Conservation (phyloP, 208 protist species). For the Crithidia bombi region DNA sequence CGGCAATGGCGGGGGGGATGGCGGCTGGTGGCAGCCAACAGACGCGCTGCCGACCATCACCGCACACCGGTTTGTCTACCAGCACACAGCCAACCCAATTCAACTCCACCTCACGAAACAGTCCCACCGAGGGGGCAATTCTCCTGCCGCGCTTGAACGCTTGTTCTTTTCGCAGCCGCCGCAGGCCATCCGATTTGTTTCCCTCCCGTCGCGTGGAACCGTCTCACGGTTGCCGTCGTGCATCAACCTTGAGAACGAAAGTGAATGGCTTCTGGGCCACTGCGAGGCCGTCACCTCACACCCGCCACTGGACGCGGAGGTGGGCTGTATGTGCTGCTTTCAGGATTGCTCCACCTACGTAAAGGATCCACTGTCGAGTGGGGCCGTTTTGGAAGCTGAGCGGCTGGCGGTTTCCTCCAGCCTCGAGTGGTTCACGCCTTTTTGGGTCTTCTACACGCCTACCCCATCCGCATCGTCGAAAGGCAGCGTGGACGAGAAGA, state of each 20-base stretch:
- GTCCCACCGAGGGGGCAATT: not conserved
- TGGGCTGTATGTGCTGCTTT: constrained; percentile 8
- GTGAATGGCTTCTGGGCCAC: not conserved
- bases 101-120: not conserved
- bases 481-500: too few relatives aligned
- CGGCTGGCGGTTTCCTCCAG: not conserved
- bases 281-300: not conserved
- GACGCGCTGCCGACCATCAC: not conserved
- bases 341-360: constrained; percentile 9
- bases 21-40: not conserved
- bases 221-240: not conserved
- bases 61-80: constrained; percentile 1
- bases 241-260: not conserved
- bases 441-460: not conserved
- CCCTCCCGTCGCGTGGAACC: not conserved
- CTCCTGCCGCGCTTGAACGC: too few relatives aligned
- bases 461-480: not conserved
- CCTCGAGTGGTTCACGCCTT: not conserved
- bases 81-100: not conserved
- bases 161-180: too few relatives aligned
- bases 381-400: not conserved
- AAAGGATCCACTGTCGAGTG: not conserved
- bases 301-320: not conserved
- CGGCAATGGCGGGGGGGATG: not conserved
- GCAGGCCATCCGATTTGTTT: not conserved